Evolutionary conservation across 371 early-diverging fungal genomes (phyloP), one percentile per base, ranked within the genome.

Genomic region (Batrachochytrium dendrobatidis): DNA sequence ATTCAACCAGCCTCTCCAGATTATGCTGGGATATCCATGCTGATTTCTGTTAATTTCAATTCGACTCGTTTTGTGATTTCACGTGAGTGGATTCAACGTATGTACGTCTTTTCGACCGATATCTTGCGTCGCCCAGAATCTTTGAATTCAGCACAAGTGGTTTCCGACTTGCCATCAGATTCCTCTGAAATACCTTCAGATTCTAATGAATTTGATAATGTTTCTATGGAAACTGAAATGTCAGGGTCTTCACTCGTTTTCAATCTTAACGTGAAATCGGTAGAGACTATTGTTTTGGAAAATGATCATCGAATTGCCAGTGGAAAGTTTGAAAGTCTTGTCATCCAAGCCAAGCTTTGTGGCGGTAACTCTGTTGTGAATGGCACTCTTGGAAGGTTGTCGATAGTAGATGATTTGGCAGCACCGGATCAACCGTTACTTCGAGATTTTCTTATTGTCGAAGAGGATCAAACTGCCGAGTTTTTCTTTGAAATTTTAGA

Each of bases 391-490:
- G 95, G 94, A 32, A 88, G 89, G 58, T 80, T 96, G 25, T 81
- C 83, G 3, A 64, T 95, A 18, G 81, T 83, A 0, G 75, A 76
- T 45, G 73, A 75, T 10, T 53, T 74, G 10, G 50, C n/a, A 12
- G 62, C 68, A 34, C 34, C 61, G 4, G 26, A 56, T 7, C 34
- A 53, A 15, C 25, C 32, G 53, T 12, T 49, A 26, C 26, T 59
- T 50, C 54, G 44, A 65, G 73, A 86, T 56, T 74, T 95, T 12
- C 67, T 97, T 31, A 81, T 82, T 0, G 90, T 96, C 56, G 89
- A 92, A 66, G 93, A 94, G 6, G 86, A 89, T 34, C 88, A 94
- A 54, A 73, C 92, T 20, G 92, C 92, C 7, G 88, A 90, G 60
- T 84, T 98, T 53, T 75, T 76, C 3, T 95, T 88, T 68, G 88